These are phyloP conservation scores for Alternaria consortialis DNA, from an alignment of 2,329 filamentous ascomycete species.

Conservation along the genomic window DNA sequence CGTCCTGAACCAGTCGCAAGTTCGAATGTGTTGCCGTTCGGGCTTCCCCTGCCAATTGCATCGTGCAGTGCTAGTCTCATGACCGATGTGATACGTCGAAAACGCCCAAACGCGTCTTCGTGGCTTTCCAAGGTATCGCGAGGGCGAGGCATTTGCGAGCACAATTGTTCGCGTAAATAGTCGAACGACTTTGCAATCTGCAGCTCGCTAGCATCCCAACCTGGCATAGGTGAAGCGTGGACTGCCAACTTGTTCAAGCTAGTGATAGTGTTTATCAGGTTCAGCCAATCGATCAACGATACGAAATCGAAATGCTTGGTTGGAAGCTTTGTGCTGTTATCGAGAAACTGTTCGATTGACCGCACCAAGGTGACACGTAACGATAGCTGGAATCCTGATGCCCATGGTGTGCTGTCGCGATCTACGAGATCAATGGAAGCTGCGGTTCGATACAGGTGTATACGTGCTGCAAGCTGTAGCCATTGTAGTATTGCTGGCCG, in stretches of 20 bases:
- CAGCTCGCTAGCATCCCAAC: constrained; percentile 46
- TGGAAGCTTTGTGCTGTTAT: constrained; percentile 41
- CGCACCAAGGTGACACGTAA: constrained; percentile 44
- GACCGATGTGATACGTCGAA: constrained; percentile 44
- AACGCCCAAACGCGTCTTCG: constrained; percentile 47
- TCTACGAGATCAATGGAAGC: constrained; percentile 40
- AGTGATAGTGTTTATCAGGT: constrained; percentile 40
- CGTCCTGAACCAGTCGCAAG: constrained; percentile 46
- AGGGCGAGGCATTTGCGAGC: constrained; percentile 41
- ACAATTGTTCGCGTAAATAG: constrained; percentile 44
- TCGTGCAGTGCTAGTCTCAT: constrained; percentile 41
- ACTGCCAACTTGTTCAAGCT: constrained; percentile 43
- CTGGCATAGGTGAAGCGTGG: constrained; percentile 41
- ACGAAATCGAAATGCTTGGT: constrained; percentile 40
- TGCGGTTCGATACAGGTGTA: constrained; percentile 40
- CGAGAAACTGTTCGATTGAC: constrained; percentile 46
- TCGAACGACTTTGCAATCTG: constrained; percentile 46
- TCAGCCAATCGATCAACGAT: constrained; percentile 47
- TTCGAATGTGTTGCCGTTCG: constrained; percentile 46
- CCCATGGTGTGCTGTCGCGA: constrained; percentile 43
- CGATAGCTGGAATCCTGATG: constrained; percentile 47
- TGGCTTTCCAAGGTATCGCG: constrained; percentile 32
- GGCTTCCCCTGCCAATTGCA: constrained; percentile 34
- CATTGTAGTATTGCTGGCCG: constrained; percentile 43
- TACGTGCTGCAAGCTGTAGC: constrained; percentile 42